Evolutionary conservation across 805 yeast genomes (phyloP), one percentile per base, ranked within the genome.

Genomic region (Pichia rugopelliculosa): DNA sequence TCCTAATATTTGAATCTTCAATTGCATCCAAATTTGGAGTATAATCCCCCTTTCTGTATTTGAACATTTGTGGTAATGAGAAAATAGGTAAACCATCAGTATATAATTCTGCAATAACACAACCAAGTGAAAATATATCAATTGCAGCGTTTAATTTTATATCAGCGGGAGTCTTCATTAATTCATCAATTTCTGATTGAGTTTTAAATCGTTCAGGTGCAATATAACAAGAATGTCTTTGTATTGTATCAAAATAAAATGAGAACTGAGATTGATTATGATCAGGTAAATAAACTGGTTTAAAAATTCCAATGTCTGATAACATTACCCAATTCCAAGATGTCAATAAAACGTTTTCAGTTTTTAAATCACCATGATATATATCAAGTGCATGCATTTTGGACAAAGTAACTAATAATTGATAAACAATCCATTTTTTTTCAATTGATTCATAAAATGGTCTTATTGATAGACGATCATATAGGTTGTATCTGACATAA

Each of bases 261-360:
- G 93, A 80, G 57, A 86, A 93, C 52, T 85, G 91, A 12, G 90
- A 85, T 0, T 98, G 97, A 59, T 93, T 91, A 55, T 89, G 93
- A 53, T 87, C 96, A 0, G 98, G 97, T 27, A 93, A 66, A 56
- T 74, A 80, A 0, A 79, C 79, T 0, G 99, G 99, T 64, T 93
- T 93, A 60, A 83, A 78, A 1, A 79, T 72, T 2, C 96, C 84
- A 67, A 91, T 91, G 65, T 93, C 99, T 1, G 87, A 71, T 12
- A 93, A 62, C 52, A 82, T 68, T 1, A 82, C 69, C 96, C 96
- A 90, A 63, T 87, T 86, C 86, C 96, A 87, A 25, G 91, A 78
- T 0, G 95, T 84, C 5, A 89, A 82, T 46, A 93, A 67, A 13
- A 93, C 76, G 63, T 93, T 93, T 64, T 93, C 99, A 0, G 91